Percentiles rank a stretch among this genome's conserved stretches.
Evolutionary conservation across 169 alveolate species (phyloP).

Genomic region (Eimeria necatrix): DNA sequence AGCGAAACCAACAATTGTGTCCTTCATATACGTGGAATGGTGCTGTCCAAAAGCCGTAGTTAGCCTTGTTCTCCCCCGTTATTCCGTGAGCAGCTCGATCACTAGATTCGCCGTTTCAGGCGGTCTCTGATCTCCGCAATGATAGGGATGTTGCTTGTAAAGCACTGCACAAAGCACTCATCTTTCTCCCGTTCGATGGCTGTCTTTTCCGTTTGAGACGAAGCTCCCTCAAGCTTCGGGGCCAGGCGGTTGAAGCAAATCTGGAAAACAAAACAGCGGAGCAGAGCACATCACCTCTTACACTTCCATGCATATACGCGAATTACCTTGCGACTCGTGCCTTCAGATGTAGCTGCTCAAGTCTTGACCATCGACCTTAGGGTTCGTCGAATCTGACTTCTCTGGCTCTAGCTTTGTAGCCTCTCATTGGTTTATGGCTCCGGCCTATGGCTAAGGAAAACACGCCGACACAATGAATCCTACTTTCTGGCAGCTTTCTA

Average conservation of each 20-base stretch:
- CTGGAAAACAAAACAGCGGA: background rate
- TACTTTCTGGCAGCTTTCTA: conserved; percentile 70
- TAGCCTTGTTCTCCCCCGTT: background rate
- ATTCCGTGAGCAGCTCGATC: background rate
- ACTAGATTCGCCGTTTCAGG: conserved; percentile 1
- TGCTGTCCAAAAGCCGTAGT: background rate
- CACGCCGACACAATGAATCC: background rate
- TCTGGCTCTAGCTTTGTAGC: too few species aligned
- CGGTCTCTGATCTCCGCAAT: conserved; percentile 14
- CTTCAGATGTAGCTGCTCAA: too few species aligned
- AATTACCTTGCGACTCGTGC: too few species aligned
- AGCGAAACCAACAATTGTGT: too few species aligned
- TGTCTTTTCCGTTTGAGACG: background rate
- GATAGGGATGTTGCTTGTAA: background rate
- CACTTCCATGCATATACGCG: too few species aligned
- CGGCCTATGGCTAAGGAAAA: too few species aligned
- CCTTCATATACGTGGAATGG: background rate
- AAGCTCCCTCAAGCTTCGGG: background rate
- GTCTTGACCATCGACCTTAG: too few species aligned
- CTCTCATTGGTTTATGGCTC: too few species aligned
- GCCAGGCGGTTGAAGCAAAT: conserved; percentile 17
- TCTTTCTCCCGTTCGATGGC: background rate
- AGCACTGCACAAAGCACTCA: background rate
- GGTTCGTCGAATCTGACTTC: too few species aligned
- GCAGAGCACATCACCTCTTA: too few species aligned